Percentiles rank a stretch among this genome's conserved stretches.
phyloP scores from a whole-genome alignment of 106 monocot species.

The Phalaenopsis aphrodite region DNA sequence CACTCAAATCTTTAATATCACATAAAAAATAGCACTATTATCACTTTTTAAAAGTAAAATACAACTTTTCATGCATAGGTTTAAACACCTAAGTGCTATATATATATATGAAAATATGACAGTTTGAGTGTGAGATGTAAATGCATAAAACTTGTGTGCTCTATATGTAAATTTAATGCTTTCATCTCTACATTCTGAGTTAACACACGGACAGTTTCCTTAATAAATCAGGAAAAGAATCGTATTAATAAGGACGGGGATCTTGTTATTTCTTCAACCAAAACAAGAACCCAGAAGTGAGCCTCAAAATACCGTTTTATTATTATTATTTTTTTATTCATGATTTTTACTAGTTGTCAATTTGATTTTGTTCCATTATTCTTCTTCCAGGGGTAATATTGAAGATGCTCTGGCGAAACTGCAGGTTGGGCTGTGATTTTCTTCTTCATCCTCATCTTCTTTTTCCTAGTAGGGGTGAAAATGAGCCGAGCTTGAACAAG shows the following conservation, averaged over 20 bases:
- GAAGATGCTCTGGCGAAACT: conserved; percentile 90
- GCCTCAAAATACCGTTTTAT: conserved; percentile 8
- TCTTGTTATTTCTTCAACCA: conserved; percentile 92
- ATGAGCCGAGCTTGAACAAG: no score
- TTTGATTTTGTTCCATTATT: conserved; percentile 10
- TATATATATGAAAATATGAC: no score
- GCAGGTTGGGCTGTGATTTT: conserved; percentile 42
- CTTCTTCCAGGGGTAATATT: conserved; percentile 69
- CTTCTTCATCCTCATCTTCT: neutral
- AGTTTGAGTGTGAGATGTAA: no score
- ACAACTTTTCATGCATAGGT: no score
- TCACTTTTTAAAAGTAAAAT: no score
- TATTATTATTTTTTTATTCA: conserved; percentile 7
- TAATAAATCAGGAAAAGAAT: conserved; percentile 73
- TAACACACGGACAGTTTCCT: neutral
- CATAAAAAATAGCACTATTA: no score
- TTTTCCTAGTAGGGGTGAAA: no score
- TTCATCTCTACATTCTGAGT: neutral
- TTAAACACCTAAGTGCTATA: no score
- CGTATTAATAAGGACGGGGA: conserved; percentile 93
- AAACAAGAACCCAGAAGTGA: conserved; percentile 93
- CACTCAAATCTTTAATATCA: no score
- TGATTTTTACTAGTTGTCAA: neutral
- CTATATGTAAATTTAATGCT: neutral
- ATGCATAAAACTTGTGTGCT: no score